phyloP scores from a whole-genome alignment of 768 basidiomycete genomes.

The Dioszegia crocea region DNA sequence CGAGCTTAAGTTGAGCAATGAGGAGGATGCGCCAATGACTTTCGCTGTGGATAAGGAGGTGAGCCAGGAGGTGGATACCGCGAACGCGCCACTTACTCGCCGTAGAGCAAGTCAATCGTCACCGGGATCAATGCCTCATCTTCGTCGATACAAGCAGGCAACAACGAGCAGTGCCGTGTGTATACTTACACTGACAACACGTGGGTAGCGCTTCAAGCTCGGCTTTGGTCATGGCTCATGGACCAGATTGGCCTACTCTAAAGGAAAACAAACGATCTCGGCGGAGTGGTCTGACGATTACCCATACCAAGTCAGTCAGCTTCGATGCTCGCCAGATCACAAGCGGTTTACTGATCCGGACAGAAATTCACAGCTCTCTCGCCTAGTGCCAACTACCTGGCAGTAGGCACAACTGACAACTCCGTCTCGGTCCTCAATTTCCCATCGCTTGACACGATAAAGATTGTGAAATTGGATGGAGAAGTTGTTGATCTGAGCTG shows the following conservation, averaged over 20 bases:
- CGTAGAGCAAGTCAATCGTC: conserved; percentile 55
- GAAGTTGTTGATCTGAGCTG: conserved; percentile 87
- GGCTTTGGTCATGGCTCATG: conserved; percentile 5
- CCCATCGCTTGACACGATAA: conserved; percentile 56
- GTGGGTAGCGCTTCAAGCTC: conserved; percentile 7
- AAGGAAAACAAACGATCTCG: conserved; percentile 62
- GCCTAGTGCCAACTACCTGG: conserved; percentile 62
- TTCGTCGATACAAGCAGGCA: conserved; percentile 60
- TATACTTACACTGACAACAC: conserved; percentile 52
- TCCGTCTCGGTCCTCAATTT: conserved; percentile 67
- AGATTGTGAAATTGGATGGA: conserved; percentile 55
- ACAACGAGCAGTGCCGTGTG: conserved; percentile 80
- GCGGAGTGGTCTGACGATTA: conserved; percentile 63
- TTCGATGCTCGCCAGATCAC: not conserved
- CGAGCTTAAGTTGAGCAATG: conserved; percentile 70
- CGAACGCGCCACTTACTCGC: conserved; percentile 3
- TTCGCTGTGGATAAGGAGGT: conserved; percentile 69
- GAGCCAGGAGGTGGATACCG: conserved; percentile 29
- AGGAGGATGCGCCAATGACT: conserved; percentile 97
- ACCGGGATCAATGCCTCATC: conserved; percentile 83
- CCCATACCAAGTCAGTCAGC: conserved; percentile 68
- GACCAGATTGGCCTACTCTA: conserved; percentile 57
- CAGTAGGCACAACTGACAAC: conserved; percentile 65
- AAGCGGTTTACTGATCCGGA: not conserved
- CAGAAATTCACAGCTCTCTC: conserved; percentile 88